Evolutionary conservation across 2,329 filamentous ascomycete species (phyloP), one percentile per base, ranked within the genome.

Genomic region (Colletotrichum gigasporum): DNA sequence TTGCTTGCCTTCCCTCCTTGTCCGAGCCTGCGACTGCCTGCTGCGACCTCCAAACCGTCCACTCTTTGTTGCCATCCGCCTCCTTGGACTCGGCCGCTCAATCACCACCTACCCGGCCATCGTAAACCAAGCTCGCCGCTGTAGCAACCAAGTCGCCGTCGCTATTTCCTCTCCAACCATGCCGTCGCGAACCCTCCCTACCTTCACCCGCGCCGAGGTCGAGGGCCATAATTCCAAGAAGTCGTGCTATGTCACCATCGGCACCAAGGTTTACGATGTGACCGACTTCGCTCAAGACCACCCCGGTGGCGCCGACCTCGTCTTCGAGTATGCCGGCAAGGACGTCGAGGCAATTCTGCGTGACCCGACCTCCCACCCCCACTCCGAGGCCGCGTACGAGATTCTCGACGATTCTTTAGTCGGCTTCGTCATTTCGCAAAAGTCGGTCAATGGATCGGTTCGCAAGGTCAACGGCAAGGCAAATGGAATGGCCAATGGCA

Each of bases 381-480:
- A 99, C 77, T 93, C 91, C 48, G 94, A 98, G 66, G 86, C 94
- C 2, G 96, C 96, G n/a, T 99, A 97, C 78, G 95, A 98, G 72
- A 91, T 98, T 12, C 84, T 99, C 24, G 92, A 97, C 45, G 96
- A 98, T 39, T 91, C 88, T 45, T 85, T 95, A 14, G 84, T 98
- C 65, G 96, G 93, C 14, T 97, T 96, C 72, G 81, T 97, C 32
- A 84, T 85, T 5, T 85, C 85, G 2, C 84, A 89, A 35, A 84
- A 87, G 66, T 76, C 85, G 5, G 76, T 85, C 28, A 75, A 75
- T 50, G 73, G 72, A 34, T 53, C 50, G 67, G 68, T 24, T 64
- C 68, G 20, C 66, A 73, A 69, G 45, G 66, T 69, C 39, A 78
- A 78, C 50, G 78, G 74, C 50, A 67, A 71, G 26, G 73, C 71